These are phyloP conservation scores for Rutstroemia sp. DNA, from an alignment of 2,329 filamentous ascomycete species.

Conservation along the genomic window DNA sequence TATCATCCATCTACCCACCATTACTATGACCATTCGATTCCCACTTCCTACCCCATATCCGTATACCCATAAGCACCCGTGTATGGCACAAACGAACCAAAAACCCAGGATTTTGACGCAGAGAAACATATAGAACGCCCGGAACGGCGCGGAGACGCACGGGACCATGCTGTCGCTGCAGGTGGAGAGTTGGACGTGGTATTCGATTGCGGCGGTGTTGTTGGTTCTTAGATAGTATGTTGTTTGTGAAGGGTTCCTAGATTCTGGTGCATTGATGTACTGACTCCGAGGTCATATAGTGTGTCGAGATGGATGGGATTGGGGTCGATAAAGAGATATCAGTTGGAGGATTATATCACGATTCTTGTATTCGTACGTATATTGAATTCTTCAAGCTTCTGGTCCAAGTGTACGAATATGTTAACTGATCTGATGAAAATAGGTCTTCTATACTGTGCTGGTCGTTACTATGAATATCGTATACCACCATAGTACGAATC, in stretches of 20 bases:
- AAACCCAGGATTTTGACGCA: too few species aligned
- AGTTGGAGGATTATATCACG: slow-evolving; percentile 50
- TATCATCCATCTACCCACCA: too few species aligned
- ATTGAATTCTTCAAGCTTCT: background rate
- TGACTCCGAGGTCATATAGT: slow-evolving; percentile 17
- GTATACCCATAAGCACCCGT: too few species aligned
- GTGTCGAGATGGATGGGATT: slow-evolving; percentile 34
- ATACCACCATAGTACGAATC: slow-evolving; percentile 48
- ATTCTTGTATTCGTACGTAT: slow-evolving; percentile 41
- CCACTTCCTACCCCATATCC: too few species aligned
- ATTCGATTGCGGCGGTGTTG: slow-evolving; percentile 29
- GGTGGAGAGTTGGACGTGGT: slow-evolving; percentile 40
- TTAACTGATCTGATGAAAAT: background rate
- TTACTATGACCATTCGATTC: too few species aligned
- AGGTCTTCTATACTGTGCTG: slow-evolving; percentile 45
- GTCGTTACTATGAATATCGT: slow-evolving; percentile 49
- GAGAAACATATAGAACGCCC: too few species aligned
- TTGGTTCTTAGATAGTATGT: slow-evolving; percentile 23
- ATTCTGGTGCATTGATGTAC: too few species aligned
- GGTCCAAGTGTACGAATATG: background rate
- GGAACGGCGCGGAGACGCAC: too few species aligned
- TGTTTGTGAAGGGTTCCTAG: background rate
- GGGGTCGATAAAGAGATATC: slow-evolving; percentile 41
- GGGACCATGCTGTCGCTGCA: slow-evolving; percentile 5
- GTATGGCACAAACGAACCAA: too few species aligned